Base-by-base conservation (phyloP, 495 filamentous ascomycete species). In the Trichoderma reesei region DNA sequence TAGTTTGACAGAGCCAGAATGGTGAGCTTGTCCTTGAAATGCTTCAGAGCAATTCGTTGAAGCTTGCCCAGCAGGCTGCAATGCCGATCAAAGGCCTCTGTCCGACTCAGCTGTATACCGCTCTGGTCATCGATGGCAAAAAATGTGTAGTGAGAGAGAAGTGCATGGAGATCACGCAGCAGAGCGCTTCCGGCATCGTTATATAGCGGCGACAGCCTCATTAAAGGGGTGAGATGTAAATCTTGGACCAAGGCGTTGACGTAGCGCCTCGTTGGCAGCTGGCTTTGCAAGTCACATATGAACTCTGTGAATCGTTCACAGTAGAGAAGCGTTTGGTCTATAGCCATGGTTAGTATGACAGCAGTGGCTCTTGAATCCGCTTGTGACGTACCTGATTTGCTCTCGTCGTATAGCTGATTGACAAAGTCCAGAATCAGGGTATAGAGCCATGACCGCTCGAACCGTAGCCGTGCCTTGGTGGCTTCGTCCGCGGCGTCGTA, bases 221-320 rank as follows among this genome's bases (percentile, higher is more conserved):
- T 85, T n/a, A 89, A 83, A 8, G 94, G 80, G 33, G 96, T 74
- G n/a, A 96, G 72, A 67, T 98, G 91, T 39, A 98, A 77, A 73
- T 99, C 95, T 69, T 90, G 87, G n/a, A 97, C 72, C 31, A 99
- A 79, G 2, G 90, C 86, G 72, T 96, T 98, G 70, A 95, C 90
- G 69, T 97, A 96, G 74, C 95, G 85, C 68, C 94, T 83, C 5
- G 94, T 99, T 18, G 94, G 94, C 48, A 97, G 79, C 71, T 99
- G 94, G 70, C 93, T 96, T 73, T 92, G 84, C 26, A 99, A 78
- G 72, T 99, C 94, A 3, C 89, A 88, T 65, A 98, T 76, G 33
- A 98, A 85, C 73, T 99, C 94, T 33, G 98, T 71, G 69, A 98
- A 94, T 18, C 92, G 83, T 75, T 98, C 93, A 71, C 92, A 96